A percentile compares a stretch with the other conserved stretches of the same genome.
Conservation (phyloP, 305 asterid genomes). For the Fraxinus latifolia region DNA sequence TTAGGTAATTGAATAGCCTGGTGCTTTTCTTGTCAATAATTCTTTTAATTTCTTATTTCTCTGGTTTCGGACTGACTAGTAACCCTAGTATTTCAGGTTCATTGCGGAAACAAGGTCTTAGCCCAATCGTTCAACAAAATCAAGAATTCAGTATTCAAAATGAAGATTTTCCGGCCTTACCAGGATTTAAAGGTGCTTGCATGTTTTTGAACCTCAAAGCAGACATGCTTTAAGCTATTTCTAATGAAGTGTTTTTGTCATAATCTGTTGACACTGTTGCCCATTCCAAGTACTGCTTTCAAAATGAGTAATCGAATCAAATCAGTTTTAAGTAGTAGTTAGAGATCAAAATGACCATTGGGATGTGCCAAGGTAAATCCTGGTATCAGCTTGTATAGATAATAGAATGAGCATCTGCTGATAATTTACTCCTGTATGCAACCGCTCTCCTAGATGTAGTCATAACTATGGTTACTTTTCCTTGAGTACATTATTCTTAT, state of each 20-base stretch:
- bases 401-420: not conserved
- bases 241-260: conserved; percentile 5
- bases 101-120: conserved; percentile 83
- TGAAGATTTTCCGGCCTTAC: conserved; percentile 98
- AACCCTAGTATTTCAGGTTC: conserved; percentile 58
- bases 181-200: conserved; percentile 84
- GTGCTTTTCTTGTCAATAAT: conserved; percentile 10
- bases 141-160: conserved; percentile 98
- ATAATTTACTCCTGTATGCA: not conserved
- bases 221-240: conserved; percentile 8
- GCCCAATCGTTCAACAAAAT: conserved; percentile 90
- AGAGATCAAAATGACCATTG: not conserved
- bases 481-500: not conserved
- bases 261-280: conserved; percentile 3
- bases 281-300: not conserved
- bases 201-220: conserved; percentile 19
- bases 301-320: conserved; percentile 5
- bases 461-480: not conserved
- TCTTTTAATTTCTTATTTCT: conserved; percentile 15
- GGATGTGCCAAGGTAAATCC: not conserved
- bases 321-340: not conserved
- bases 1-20: conserved; percentile 50
- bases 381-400: not conserved
- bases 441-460: not conserved
- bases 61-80: conserved; percentile 27